Conservation (phyloP, 23 red algal species). For the Cyanidioschyzon merolae region DNA sequence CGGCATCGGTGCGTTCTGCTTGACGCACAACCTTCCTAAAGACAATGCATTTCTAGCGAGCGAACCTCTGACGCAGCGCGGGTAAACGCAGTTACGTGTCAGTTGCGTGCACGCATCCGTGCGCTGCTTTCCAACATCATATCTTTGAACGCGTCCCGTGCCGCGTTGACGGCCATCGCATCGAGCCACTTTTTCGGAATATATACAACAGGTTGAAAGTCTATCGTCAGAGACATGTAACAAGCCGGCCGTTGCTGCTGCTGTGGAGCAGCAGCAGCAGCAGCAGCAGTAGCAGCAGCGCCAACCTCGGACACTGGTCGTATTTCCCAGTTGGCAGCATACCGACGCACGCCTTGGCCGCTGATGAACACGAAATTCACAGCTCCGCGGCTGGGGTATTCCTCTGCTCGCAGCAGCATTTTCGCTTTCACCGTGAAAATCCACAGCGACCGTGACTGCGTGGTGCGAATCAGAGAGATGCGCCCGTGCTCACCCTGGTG, state of each 20-base stretch:
- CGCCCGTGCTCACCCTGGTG: neutral
- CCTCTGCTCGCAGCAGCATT: constrained; percentile 6
- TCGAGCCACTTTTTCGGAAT: constrained; percentile 17
- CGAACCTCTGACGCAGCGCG: too few relatives aligned
- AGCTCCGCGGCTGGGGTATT: neutral
- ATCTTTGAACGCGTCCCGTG: neutral
- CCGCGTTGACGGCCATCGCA: constrained; percentile 14
- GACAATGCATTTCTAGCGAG: too few relatives aligned
- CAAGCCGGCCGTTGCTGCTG: neutral
- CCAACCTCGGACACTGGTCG: neutral
- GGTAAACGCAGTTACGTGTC: too few relatives aligned
- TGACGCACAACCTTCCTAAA: too few relatives aligned
- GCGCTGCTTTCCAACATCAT: neutral
- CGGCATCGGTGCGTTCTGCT: too few relatives aligned
- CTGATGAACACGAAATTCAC: neutral
- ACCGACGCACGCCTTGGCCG: neutral
- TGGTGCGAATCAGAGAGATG: constrained; percentile 7
- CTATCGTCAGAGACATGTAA: neutral
- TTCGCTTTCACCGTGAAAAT: neutral
- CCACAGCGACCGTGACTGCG: constrained; percentile 5
- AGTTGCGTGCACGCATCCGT: too few relatives aligned
- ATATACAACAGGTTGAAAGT: constrained; percentile 10
- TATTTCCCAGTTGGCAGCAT: constrained; percentile 4
- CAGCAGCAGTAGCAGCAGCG: neutral
- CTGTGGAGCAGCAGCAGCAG: neutral